Evolutionary conservation across 495 filamentous ascomycete species (phyloP).

Genomic region (Astrothelium subdiscretum): DNA sequence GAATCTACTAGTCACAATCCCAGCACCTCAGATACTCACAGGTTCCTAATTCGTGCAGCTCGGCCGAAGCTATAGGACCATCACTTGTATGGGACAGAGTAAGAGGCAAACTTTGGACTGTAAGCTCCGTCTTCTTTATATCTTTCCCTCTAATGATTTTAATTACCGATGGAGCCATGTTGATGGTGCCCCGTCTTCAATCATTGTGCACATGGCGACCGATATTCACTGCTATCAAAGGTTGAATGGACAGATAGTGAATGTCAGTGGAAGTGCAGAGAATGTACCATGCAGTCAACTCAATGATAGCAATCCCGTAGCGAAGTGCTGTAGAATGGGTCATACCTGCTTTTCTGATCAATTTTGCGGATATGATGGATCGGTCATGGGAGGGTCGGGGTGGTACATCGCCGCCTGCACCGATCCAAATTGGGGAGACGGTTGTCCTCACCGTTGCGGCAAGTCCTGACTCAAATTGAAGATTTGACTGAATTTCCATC

Average conservation of each 20-base stretch:
- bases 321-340: not conserved
- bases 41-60: too few species aligned
- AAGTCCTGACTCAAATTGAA: not conserved
- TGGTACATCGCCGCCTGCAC: not conserved
- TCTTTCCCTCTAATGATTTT: too few species aligned
- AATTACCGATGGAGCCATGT: too few species aligned
- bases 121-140: too few species aligned
- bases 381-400: not conserved
- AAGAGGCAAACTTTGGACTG: too few species aligned
- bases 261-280: not conserved
- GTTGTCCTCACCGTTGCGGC: not conserved
- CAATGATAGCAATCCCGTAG: not conserved
- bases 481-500: not conserved
- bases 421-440: not conserved
- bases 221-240: not conserved
- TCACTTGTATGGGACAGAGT: too few species aligned
- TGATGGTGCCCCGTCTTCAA: too few species aligned
- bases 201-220: not conserved
- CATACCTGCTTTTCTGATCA: not conserved
- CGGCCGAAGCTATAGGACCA: too few species aligned
- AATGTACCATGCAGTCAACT: not conserved
- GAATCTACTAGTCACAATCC: too few species aligned
- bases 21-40: too few species aligned
- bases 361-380: not conserved
- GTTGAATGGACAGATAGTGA: not conserved